These are phyloP conservation scores for Eucalyptus melliodora DNA, from an alignment of 345 rosid genomes.

Conservation along the genomic window DNA sequence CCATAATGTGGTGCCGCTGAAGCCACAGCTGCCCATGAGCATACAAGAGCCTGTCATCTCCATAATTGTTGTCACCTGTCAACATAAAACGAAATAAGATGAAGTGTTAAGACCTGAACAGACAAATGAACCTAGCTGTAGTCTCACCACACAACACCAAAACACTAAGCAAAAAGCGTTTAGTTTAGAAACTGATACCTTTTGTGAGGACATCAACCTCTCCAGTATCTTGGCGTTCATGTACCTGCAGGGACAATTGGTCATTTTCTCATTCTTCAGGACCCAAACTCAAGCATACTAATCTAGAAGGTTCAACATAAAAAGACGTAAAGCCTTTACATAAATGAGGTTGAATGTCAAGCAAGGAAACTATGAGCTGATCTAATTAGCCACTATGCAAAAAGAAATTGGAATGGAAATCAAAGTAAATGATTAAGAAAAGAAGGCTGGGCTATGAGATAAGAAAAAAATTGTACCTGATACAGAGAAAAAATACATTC, in stretches of 20 bases:
- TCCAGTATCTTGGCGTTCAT: constrained; percentile 68
- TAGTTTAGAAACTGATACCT: constrained; percentile 28
- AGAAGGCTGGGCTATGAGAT: background rate
- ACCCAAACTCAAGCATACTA: background rate
- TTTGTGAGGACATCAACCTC: constrained; percentile 94
- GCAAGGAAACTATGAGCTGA: background rate
- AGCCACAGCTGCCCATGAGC: constrained; percentile 89
- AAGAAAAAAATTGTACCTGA: background rate
- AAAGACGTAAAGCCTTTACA: background rate
- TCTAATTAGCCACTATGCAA: background rate
- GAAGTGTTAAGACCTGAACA: background rate
- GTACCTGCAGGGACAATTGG: constrained; percentile 39
- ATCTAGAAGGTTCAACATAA: background rate
- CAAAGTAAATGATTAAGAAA: background rate
- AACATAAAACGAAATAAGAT: background rate
- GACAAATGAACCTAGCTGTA: background rate
- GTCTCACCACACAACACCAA: background rate
- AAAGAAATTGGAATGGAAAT: background rate
- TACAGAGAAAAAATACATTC: background rate
- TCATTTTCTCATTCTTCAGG: background rate
- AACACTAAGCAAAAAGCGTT: background rate
- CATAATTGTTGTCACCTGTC: constrained; percentile 69
- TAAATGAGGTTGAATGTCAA: background rate
- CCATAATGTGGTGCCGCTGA: constrained; percentile 77
- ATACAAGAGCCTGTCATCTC: constrained; percentile 77